These are phyloP conservation scores for Pleodorina starrii DNA, from an alignment of 139 green algal genomes.

Conservation along the genomic window DNA sequence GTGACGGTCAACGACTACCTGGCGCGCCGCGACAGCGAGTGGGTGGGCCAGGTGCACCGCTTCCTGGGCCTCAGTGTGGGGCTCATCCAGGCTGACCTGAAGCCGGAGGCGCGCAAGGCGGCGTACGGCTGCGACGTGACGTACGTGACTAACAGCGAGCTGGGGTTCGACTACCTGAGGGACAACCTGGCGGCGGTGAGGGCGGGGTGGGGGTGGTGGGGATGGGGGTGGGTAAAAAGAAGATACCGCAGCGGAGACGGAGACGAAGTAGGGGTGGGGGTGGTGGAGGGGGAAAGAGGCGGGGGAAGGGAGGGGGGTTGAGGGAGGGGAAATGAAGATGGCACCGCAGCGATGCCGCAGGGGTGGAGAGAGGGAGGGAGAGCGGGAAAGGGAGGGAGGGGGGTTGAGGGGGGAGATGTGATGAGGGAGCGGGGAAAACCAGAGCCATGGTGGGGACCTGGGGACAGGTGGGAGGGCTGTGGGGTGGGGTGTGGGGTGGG, in stretches of 20 bases:
- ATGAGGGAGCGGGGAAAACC: background rate
- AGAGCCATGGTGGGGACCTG: background rate
- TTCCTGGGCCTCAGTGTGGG: conserved; percentile 96
- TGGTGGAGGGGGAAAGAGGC: background rate
- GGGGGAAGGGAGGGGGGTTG: background rate
- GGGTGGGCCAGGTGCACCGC: conserved; percentile 95
- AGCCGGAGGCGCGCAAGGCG: conserved; percentile 77
- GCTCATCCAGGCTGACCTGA: conserved; percentile 89
- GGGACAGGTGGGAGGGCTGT: background rate
- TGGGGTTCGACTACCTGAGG: conserved; percentile 98
- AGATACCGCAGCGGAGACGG: too few species aligned
- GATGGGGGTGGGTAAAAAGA: background rate
- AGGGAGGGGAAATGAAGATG: background rate
- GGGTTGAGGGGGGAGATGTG: background rate
- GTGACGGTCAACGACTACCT: conserved; percentile 99
- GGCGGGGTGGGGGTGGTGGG: background rate
- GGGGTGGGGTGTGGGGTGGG: background rate
- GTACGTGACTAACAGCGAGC: conserved; percentile 98
- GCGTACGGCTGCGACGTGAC: conserved; percentile 95
- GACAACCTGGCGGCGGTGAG: conserved; percentile 94
- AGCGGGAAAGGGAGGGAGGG: background rate
- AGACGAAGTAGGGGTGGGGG: background rate
- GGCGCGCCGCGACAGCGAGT: conserved; percentile 94
- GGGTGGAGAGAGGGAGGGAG: background rate
- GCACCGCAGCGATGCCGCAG: background rate